phyloP scores from a whole-genome alignment of 2,329 filamentous ascomycete species.

The Penicillium paneum region DNA sequence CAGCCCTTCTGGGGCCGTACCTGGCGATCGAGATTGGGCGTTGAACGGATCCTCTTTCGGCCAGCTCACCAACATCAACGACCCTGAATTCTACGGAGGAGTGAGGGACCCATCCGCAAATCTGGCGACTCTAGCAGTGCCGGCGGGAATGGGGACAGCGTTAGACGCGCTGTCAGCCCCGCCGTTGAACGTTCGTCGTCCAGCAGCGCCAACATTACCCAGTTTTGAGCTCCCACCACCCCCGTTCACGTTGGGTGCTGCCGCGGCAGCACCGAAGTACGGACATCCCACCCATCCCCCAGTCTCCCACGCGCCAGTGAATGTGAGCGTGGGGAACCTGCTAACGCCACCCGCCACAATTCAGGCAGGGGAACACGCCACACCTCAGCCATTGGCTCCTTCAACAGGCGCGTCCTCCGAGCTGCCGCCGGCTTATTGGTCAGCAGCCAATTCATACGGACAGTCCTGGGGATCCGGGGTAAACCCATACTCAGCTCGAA shows the following conservation, averaged over 20 bases:
- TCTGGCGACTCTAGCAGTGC: constrained; percentile 62
- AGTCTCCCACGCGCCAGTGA: constrained; percentile 43
- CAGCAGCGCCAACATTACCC: constrained; percentile 66
- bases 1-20: constrained; percentile 45
- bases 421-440: constrained; percentile 58
- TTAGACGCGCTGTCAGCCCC: constrained; percentile 59
- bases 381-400: constrained; percentile 51
- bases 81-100: constrained; percentile 39
- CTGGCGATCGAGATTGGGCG: constrained; percentile 50
- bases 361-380: constrained; percentile 47
- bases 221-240: constrained; percentile 67
- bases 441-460: constrained; percentile 57
- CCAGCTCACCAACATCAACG: constrained; percentile 27
- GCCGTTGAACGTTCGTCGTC: constrained; percentile 68
- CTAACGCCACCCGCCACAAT: constrained; percentile 61
- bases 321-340: constrained; percentile 58
- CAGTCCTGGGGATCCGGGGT: constrained; percentile 45
- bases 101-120: constrained; percentile 48
- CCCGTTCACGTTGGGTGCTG: constrained; percentile 44
- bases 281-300: constrained; percentile 31
- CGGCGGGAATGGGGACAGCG: constrained; percentile 61
- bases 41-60: constrained; percentile 34
- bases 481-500: constrained; percentile 46
- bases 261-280: constrained; percentile 51
- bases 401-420: constrained; percentile 45